A percentile compares a stretch with the other conserved stretches of the same genome.
These are phyloP conservation scores for Cicer arietinum DNA, from an alignment of 306 rosid species.

Conservation along the genomic window DNA sequence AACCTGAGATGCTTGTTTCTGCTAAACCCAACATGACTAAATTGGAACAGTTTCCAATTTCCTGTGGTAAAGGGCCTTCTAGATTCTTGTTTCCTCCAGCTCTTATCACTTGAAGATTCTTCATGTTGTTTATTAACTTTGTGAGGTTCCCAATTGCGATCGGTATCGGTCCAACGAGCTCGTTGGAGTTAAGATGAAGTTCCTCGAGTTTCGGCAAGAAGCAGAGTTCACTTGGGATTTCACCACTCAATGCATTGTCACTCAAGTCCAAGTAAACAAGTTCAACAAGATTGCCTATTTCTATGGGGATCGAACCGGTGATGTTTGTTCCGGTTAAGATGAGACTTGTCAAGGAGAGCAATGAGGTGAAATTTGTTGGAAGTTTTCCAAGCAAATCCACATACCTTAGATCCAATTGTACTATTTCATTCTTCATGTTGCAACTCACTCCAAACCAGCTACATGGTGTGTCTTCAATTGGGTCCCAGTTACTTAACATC, in stretches of 20 bases:
- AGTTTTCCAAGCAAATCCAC: conserved; percentile 73
- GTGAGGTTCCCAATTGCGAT: conserved; percentile 69
- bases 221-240: conserved; percentile 67
- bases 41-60: conserved; percentile 75
- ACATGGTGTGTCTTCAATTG: conserved; percentile 71
- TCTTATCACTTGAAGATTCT: conserved; percentile 65
- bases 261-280: conserved; percentile 67
- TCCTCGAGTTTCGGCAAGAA: conserved; percentile 61
- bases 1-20: conserved; percentile 84
- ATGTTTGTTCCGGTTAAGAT: conserved; percentile 75
- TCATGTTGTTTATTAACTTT: conserved; percentile 53
- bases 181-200: conserved; percentile 71
- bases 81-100: conserved; percentile 92
- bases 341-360: conserved; percentile 62
- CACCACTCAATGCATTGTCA: conserved; percentile 77
- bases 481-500: conserved; percentile 64
- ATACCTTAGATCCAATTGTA: conserved; percentile 62
- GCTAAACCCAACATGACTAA: conserved; percentile 78
- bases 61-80: conserved; percentile 68
- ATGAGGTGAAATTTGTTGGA: conserved; percentile 66
- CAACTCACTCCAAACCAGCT: conserved; percentile 83
- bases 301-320: conserved; percentile 81
- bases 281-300: conserved; percentile 53
- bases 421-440: conserved; percentile 60
- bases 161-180: conserved; percentile 71